A percentile compares a stretch with the other conserved stretches of the same genome.
phyloP scores from a whole-genome alignment of 331 rosid genomes.

The Malus hybrid region DNA sequence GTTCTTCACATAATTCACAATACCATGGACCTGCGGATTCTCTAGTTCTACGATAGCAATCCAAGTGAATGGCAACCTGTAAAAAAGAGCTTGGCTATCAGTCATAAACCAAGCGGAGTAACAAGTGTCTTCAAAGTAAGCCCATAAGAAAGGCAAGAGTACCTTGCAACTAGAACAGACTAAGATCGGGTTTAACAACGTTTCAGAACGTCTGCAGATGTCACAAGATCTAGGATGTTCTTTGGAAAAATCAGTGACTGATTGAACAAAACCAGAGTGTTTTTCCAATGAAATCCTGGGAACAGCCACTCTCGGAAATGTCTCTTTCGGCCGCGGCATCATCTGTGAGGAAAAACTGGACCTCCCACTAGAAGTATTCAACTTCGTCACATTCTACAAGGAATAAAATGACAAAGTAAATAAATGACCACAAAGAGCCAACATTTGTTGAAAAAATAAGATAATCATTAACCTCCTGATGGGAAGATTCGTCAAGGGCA shows the following conservation, averaged over 20 bases:
- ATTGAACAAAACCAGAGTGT: constrained; percentile 45
- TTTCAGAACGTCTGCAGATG: constrained; percentile 82
- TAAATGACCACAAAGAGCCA: not conserved
- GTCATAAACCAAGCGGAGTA: constrained; percentile 7
- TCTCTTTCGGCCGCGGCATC: constrained; percentile 74
- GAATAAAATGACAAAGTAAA: not conserved
- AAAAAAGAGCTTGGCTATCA: constrained; percentile 6
- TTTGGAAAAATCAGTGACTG: constrained; percentile 52
- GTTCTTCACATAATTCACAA: constrained; percentile 85
- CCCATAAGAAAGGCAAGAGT: constrained; percentile 1
- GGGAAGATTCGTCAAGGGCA: constrained; percentile 51
- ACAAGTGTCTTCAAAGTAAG: constrained; percentile 3
- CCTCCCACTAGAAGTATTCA: constrained; percentile 38
- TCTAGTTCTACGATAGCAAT: constrained; percentile 75
- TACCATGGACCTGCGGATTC: constrained; percentile 92
- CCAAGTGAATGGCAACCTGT: constrained; percentile 96
- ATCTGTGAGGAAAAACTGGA: constrained; percentile 55
- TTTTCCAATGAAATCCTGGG: constrained; percentile 65
- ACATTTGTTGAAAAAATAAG: not conserved
- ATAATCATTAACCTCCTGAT: constrained; percentile 55
- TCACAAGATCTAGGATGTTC: constrained; percentile 84
- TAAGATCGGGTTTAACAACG: constrained; percentile 68
- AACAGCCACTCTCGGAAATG: constrained; percentile 66
- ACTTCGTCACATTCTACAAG: constrained; percentile 42
- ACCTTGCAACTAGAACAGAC: constrained; percentile 97